These are phyloP conservation scores for Funneliformis caledonium DNA, from an alignment of 371 early-diverging fungal species.

Conservation along the genomic window DNA sequence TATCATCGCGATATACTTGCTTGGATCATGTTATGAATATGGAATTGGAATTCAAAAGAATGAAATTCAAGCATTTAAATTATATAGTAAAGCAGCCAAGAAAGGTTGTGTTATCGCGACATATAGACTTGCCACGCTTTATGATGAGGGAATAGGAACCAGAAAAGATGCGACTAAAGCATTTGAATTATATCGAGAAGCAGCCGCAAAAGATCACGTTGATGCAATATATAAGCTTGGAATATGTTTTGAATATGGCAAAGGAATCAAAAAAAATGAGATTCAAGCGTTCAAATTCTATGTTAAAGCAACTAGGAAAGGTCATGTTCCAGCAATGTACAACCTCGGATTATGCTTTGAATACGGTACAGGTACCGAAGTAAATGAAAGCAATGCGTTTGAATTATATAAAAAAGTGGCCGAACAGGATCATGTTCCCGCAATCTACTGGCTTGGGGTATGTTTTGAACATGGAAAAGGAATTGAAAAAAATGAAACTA, in stretches of 20 bases:
- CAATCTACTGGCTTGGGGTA: constrained; percentile 66
- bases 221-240: not conserved
- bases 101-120: not conserved
- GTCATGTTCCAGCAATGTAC: too few relatives aligned
- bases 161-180: constrained; percentile 53
- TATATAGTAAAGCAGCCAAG: not conserved
- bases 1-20: not conserved
- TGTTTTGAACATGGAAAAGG: constrained; percentile 85
- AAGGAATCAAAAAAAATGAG: not conserved
- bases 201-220: not conserved
- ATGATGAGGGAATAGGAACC: constrained; percentile 72
- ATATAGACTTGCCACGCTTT: constrained; percentile 73
- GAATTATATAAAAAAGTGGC: constrained; percentile 80
- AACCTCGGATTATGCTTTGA: constrained; percentile 76
- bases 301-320: too few relatives aligned
- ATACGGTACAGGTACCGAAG: constrained; percentile 72
- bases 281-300: constrained; percentile 37
- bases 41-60: not conserved
- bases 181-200: constrained; percentile 8
- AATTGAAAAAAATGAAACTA: constrained; percentile 62
- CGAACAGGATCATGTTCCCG: constrained; percentile 72
- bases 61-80: not conserved
- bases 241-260: not conserved
- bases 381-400: constrained; percentile 68
- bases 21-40: not conserved